These are phyloP conservation scores for Phylloporus arenicola DNA, from an alignment of 768 basidiomycete genomes.

Conservation along the genomic window DNA sequence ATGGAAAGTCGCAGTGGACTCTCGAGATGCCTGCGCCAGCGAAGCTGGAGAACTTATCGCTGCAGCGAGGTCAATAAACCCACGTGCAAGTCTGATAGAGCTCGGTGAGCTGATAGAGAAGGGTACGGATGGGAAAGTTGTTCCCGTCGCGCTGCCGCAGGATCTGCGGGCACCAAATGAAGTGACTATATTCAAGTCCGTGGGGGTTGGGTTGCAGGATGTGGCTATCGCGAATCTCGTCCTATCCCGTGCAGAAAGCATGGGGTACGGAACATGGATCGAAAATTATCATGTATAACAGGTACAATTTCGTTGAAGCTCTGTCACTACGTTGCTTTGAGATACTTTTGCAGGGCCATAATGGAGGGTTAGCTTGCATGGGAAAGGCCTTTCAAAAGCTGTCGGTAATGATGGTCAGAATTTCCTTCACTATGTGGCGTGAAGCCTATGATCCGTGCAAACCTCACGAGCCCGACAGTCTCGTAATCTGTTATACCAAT, in stretches of 20 bases:
- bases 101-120: slow-evolving; percentile 56
- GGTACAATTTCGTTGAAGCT: background rate
- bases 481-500: background rate
- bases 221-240: slow-evolving; percentile 73
- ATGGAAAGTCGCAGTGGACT: slow-evolving; percentile 65
- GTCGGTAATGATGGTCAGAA: too few relatives aligned
- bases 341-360: background rate
- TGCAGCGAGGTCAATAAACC: slow-evolving; percentile 36
- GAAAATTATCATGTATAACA: slow-evolving; percentile 37
- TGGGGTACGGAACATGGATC: slow-evolving; percentile 48
- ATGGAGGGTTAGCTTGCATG: background rate
- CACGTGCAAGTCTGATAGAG: slow-evolving; percentile 46
- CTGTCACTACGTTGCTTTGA: background rate
- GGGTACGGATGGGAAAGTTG: slow-evolving; percentile 3
- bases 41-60: slow-evolving; percentile 84
- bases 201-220: slow-evolving; percentile 85
- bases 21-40: slow-evolving; percentile 55
- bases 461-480: background rate
- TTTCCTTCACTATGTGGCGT: background rate
- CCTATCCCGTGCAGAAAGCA: slow-evolving; percentile 52
- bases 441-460: background rate
- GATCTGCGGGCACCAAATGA: slow-evolving; percentile 32
- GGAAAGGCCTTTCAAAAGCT: background rate
- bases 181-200: slow-evolving; percentile 82
- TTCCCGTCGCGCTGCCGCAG: slow-evolving; percentile 10